Base-by-base conservation (phyloP, 1,284 basidiomycete genomes). In the Papiliotrema fonsecae region DNA sequence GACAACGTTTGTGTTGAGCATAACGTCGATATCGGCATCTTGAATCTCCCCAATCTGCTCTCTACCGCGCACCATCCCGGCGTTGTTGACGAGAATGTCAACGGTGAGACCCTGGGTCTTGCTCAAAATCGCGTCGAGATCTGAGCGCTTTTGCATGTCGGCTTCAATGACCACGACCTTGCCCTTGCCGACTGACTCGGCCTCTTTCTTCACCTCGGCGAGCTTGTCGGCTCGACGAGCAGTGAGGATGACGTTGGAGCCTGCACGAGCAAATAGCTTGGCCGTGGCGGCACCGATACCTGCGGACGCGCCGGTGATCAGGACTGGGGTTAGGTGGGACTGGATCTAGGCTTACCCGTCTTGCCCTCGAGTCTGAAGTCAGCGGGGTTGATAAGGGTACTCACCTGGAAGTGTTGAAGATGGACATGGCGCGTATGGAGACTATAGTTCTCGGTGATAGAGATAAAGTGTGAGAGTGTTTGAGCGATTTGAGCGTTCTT, bases 1-100 rank as follows among this genome's bases (percentile, higher is more conserved):
- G 31, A 69, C 45, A 16, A 72, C 69, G 70, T 98, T 98, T 41
- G 92, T 96, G 25, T 84, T 74, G 70, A 97, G 88, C 92, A 98
- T 97, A 51, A 80, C 58, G 31, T 70, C 66, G 54, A 72, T 64
- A 46, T 74, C 72, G 31, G 60, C 22, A 22, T 19, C 24, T 10
- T 9, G 58, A 67, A 57, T 43, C 65, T 65, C 69, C 38, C 73
- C 73, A 21, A 74, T 62, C 14, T 69, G 67, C 35, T 74, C 73
- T 18, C 61, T 55, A 9, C 73, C 73, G 16, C 57, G 58, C 37
- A 74, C 73, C 47, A 74, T 64, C 18, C 73, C 73, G 43, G 73
- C 73, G 41, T 74, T 74, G 59, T 74, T 74, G 30, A 74, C 70
- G 25, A 74, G 58, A 49, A 72, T 62, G 39, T 72, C 70, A 22